These are phyloP conservation scores for Pinus albicaulis DNA, from an alignment of 75 land plant species.

Conservation along the genomic window DNA sequence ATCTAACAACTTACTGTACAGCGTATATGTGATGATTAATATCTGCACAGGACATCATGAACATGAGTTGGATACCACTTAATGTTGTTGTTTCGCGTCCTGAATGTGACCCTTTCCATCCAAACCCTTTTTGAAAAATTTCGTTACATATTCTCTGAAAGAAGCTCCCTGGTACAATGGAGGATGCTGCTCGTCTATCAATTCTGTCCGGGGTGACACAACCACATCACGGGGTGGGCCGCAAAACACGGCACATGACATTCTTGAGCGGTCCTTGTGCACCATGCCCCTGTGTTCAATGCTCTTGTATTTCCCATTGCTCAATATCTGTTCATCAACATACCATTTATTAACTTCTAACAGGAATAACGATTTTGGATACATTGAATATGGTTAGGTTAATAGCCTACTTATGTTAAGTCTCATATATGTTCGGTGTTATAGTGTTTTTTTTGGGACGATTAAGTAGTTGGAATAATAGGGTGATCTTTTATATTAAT, in stretches of 20 bases:
- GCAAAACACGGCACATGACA: conserved; percentile 1
- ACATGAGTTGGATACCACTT: too few species aligned
- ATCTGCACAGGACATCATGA: too few species aligned
- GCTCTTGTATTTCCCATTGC: conserved; percentile 1
- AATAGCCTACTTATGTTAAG: too few species aligned
- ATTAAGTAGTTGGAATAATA: too few species aligned
- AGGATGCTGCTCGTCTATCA: conserved; percentile 21
- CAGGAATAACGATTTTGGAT: too few species aligned
- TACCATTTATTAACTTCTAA: neutral
- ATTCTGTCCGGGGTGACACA: conserved; percentile 29
- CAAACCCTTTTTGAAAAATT: conserved; percentile 15
- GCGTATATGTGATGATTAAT: too few species aligned
- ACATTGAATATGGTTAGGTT: neutral
- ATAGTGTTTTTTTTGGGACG: too few species aligned
- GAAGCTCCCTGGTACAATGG: conserved; percentile 14
- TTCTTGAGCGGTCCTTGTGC: neutral
- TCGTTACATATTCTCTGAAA: conserved; percentile 4
- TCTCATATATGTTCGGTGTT: too few species aligned
- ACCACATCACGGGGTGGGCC: neutral
- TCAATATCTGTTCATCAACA: neutral
- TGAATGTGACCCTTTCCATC: conserved; percentile 17
- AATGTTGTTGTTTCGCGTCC: neutral
- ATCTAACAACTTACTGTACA: too few species aligned
- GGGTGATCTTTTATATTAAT: too few species aligned
- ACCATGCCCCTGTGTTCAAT: conserved; percentile 3